Base-by-base conservation (phyloP, 306 rosid species). In the Fagus sylvatica region DNA sequence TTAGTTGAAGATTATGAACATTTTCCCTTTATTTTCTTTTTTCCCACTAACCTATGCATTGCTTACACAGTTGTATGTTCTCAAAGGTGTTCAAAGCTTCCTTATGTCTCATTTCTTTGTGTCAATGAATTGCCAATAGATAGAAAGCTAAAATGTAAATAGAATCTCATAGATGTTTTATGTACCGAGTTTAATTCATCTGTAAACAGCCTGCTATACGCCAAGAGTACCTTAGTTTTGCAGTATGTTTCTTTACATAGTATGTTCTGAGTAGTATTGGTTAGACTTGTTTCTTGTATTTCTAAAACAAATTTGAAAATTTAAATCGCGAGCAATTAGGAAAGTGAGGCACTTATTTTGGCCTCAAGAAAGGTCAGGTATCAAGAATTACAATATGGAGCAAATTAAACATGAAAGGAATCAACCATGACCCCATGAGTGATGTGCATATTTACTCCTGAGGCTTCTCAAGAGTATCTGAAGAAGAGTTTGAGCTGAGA, bases 71-170 rank as follows among this genome's bases (percentile, higher is more conserved):
- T 46, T 10, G 34, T 4, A 46, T 33, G 33, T 36, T 60, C 56
- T 76, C 61, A 78, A 82, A 82, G 42, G 40, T 77, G 77, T 79
- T 80, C 49, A 84, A 79, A 78, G 57, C 57, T 74, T 55, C 64
- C 70, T 61, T 41, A 66, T 79, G 73, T 37, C 75, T 40, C 59
- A 36, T 37, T 34, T 67, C 49, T 69, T 55, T 37, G 53, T 42
- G 15, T 55, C n/a, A 10, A 33, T n/a, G 71, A 65, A 36, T 65
- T 17, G 32, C 53, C 40, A 73, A 53, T 55, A 76, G 49, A 49
- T 22, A 73, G 73, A 71, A 61, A 73, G 69, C 80, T 68, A 79
- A 65, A 75, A 64, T 82, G 89, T 82, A 85, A 34, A 82, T 79
- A 85, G 36, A 22, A 46, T 30, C 55, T 12, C 74, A 69, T 42